Base-by-base conservation (phyloP, 345 rosid genomes). In the Populus simonii region DNA sequence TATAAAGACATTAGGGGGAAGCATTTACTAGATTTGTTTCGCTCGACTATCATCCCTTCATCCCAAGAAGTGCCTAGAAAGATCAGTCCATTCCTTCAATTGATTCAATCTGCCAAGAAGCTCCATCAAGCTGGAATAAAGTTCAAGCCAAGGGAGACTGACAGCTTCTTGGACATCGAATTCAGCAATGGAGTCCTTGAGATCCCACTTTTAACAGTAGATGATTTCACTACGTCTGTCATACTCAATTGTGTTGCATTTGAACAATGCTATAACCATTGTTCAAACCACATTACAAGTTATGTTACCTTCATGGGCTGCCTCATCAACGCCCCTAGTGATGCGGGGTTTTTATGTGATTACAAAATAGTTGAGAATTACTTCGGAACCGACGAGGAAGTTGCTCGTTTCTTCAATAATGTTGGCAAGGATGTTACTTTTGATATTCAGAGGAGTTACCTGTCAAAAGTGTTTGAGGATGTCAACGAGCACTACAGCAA, bases 11-110 rank as follows among this genome's bases (percentile, higher is more conserved):
- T 80, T n/a, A 59, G 68, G 36, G 86, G 82, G 1, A 80, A 76
- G 29, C 93, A 90, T 79, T 83, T 88, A 68, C 87, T 91, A 15
- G 92, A 87, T 83, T 77, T 91, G 78, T 80, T 85, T 62, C 86
- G 91, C 1, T 70, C 39, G n/a, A 89, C 86, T 51, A 85, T 85
- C 18, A 67, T 88, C 20, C 88, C 90, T 3, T 25, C 75, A 6
- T 35, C 76, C 1, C 45, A 47, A 38, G 80, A 82, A 41, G 59
- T 18, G 35, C 41, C n/a, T 20, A 65, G 67, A 25, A 33, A 66
- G 7, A 53, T 25, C 9, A 67, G 77, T 9, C 80, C 74, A 27
- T 83, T 70, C 5, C 85, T 81, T 3, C 67, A 72, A n/a, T 69
- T 86, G 25, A 79, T 87, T 53, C 86, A 83, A 29, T 83, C 87